These are phyloP conservation scores for Aspergillus saccharolyticus DNA, from an alignment of 495 filamentous ascomycete genomes.

Conservation along the genomic window DNA sequence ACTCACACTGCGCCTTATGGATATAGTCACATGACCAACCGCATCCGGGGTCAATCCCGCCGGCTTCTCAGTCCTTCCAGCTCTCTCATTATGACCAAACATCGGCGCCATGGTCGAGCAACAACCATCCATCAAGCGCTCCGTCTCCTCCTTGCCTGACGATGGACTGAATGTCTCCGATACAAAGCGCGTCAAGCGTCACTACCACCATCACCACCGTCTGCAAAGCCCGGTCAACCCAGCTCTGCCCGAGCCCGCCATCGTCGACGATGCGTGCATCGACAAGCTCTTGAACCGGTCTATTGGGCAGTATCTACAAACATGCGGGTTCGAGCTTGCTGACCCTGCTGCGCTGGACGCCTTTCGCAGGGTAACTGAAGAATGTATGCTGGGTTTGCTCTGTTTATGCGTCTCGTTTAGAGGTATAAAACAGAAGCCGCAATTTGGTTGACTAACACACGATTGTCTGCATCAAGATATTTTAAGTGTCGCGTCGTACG, in stretches of 20 bases:
- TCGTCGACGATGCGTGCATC: conserved; percentile 40
- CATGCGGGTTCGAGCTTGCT: conserved; percentile 55
- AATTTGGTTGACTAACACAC: conserved; percentile 17
- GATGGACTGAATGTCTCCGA: conserved; percentile 19
- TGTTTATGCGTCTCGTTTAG: not conserved
- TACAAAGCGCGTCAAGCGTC: conserved; percentile 42
- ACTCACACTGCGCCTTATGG: not conserved
- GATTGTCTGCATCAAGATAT: conserved; percentile 46
- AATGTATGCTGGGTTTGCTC: conserved; percentile 48
- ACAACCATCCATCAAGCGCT: conserved; percentile 37
- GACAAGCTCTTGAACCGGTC: conserved; percentile 53
- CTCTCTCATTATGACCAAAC: conserved; percentile 1
- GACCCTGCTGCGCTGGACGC: conserved; percentile 54
- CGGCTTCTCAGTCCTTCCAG: conserved; percentile 1
- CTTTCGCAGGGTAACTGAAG: conserved; percentile 53
- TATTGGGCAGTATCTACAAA: conserved; percentile 48
- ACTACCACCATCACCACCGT: conserved; percentile 44
- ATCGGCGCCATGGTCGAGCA: conserved; percentile 30
- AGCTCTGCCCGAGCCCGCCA: conserved; percentile 32
- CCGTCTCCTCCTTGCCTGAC: conserved; percentile 26
- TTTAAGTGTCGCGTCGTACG: conserved; percentile 47
- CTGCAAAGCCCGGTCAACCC: conserved; percentile 26
- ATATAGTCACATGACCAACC: conserved; percentile 8
- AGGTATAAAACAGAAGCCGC: not conserved
- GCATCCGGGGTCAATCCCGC: conserved; percentile 9